Conservation (phyloP, 2,329 filamentous ascomycete species). For the Metarhizium sp. region DNA sequence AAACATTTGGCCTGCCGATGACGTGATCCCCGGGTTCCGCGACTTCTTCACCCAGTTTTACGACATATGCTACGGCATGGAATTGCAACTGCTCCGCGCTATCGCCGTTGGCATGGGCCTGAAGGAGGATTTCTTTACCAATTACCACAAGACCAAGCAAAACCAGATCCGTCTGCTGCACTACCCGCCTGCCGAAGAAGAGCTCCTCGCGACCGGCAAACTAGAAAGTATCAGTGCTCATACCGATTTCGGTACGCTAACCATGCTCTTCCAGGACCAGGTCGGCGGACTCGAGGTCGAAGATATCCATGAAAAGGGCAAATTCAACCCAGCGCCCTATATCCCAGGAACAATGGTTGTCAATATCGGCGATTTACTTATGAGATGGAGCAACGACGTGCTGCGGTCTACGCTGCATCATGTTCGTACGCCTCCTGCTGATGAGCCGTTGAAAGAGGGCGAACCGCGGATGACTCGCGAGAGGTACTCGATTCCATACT, state of each 20-base stretch:
- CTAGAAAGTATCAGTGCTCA: conserved; percentile 17
- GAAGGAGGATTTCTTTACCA: conserved; percentile 60
- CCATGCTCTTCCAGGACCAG: conserved; percentile 36
- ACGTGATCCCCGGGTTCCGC: conserved; percentile 12
- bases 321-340: conserved; percentile 22
- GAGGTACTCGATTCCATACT: conserved; percentile 53
- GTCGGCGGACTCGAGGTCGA: conserved; percentile 37
- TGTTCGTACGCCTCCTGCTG: conserved; percentile 30
- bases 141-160: conserved; percentile 41
- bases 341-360: conserved; percentile 26
- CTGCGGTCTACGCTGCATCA: conserved; percentile 25
- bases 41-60: conserved; percentile 47
- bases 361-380: conserved; percentile 28
- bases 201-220: conserved; percentile 15
- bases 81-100: conserved; percentile 65
- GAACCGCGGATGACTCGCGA: conserved; percentile 32
- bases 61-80: conserved; percentile 57
- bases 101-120: conserved; percentile 67
- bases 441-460: not conserved
- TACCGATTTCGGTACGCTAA: conserved; percentile 30
- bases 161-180: conserved; percentile 52
- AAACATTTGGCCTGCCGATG: conserved; percentile 14
- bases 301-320: conserved; percentile 21
- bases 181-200: conserved; percentile 27
- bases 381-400: conserved; percentile 28